A percentile compares a stretch with the other conserved stretches of the same genome.
Conservation (phyloP, 2,329 filamentous ascomycete genomes). For the Monilinia laxa region DNA sequence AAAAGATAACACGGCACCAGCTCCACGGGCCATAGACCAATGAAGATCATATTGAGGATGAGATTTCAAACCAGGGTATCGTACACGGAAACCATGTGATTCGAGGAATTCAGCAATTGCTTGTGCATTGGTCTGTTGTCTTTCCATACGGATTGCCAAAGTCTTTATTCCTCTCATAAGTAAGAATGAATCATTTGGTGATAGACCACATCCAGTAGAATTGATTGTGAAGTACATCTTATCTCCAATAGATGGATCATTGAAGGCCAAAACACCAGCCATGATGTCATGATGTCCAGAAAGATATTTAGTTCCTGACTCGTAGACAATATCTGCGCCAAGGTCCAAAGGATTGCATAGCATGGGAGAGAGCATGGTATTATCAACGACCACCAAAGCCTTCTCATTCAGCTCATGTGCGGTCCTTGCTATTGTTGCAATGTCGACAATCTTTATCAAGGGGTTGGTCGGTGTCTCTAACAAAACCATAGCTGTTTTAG, state of each 20-base stretch:
- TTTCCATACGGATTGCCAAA: constrained; percentile 95
- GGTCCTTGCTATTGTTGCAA: constrained; percentile 72
- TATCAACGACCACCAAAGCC: constrained; percentile 89
- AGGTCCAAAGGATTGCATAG: constrained; percentile 91
- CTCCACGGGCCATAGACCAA: constrained; percentile 90
- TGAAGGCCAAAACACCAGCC: constrained; percentile 94
- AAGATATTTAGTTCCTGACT: constrained; percentile 96
- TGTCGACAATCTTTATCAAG: constrained; percentile 95
- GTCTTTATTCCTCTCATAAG: constrained; percentile 96
- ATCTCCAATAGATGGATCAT: constrained; percentile 77
- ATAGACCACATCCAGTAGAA: constrained; percentile 87
- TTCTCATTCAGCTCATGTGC: constrained; percentile 76
- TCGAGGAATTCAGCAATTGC: constrained; percentile 91
- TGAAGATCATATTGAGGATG: constrained; percentile 97
- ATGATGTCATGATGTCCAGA: constrained; percentile 98
- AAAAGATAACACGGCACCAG: constrained; percentile 91
- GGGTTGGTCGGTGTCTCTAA: constrained; percentile 97
- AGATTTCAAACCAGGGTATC: constrained; percentile 89
- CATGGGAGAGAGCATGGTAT: constrained; percentile 97
- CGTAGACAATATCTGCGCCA: constrained; percentile 94
- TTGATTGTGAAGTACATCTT: constrained; percentile 98
- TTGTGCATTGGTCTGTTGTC: constrained; percentile 91
- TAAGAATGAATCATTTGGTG: constrained; percentile 94
- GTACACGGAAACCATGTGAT: constrained; percentile 85
- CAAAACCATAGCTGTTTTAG: constrained; percentile 91